A percentile compares a stretch with the other conserved stretches of the same genome.
Evolutionary conservation across 352 stramenopile genomes (phyloP).

Genomic region (Aphanomyces astaci): DNA sequence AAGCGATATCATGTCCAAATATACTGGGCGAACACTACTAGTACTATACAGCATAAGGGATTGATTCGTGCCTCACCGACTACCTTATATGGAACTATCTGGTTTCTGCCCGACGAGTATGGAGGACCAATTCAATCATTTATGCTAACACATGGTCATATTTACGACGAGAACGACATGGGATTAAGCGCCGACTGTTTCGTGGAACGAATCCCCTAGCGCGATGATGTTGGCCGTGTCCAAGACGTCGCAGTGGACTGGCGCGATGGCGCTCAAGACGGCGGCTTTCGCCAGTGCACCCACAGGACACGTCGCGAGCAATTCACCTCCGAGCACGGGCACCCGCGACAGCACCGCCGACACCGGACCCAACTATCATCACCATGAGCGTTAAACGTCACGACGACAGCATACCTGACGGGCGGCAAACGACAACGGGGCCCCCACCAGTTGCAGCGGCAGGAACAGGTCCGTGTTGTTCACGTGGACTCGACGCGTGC

Average conservation of each 20-base stretch:
- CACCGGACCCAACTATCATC: slow-evolving; percentile 42
- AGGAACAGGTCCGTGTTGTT: slow-evolving; percentile 31
- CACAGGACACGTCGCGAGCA: slow-evolving; percentile 58
- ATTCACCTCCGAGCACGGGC: slow-evolving; percentile 61
- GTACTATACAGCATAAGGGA: no score
- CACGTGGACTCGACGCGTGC: slow-evolving; percentile 54
- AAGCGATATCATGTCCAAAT: no score
- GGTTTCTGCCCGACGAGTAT: no score
- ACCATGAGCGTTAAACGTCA: no score
- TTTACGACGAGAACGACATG: no score
- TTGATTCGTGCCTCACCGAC: no score
- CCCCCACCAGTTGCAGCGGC: slow-evolving; percentile 68
- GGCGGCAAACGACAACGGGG: slow-evolving; percentile 54
- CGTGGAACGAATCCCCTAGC: slow-evolving; percentile 70
- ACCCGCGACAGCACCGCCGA: slow-evolving; percentile 48
- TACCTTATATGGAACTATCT: no score
- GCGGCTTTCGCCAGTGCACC: slow-evolving; percentile 67
- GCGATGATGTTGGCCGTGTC: slow-evolving; percentile 68
- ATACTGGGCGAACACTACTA: no score
- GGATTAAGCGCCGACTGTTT: slow-evolving; percentile 37
- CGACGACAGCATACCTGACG: slow-evolving; percentile 27
- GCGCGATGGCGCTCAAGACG: slow-evolving; percentile 69
- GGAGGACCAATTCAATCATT: no score
- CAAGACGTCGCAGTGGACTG: slow-evolving; percentile 43
- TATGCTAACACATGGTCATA: no score